Percentiles rank a stretch among this genome's conserved stretches.
Conservation (phyloP, 495 filamentous ascomycete genomes). For the Jackrogersella minutella region DNA sequence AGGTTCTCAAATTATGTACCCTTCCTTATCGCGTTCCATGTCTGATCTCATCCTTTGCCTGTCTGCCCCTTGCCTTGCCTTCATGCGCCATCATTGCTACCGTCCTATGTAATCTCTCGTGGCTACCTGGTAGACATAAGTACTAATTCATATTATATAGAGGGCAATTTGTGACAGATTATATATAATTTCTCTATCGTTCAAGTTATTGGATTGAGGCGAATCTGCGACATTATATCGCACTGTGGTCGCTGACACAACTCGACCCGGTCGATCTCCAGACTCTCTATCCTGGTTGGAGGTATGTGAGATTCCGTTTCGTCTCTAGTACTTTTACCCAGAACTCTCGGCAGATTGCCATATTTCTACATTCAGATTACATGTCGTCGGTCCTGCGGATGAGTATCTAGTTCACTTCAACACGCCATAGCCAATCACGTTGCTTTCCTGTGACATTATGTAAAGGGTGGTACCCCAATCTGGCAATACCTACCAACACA, state of each 20-base stretch:
- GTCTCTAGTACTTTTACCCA: slow-evolving; percentile 37
- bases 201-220: slow-evolving; percentile 17
- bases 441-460: slow-evolving; percentile 35
- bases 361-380: slow-evolving; percentile 44
- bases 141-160: slow-evolving; percentile 33
- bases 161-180: slow-evolving; percentile 13
- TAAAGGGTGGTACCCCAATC: slow-evolving; percentile 27
- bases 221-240: slow-evolving; percentile 22
- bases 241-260: slow-evolving; percentile 12
- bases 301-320: slow-evolving; percentile 40
- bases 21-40: slow-evolving; percentile 1
- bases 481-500: slow-evolving; percentile 29
- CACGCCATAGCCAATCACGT: slow-evolving; percentile 49
- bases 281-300: slow-evolving; percentile 21
- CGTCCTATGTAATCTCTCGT: slow-evolving; percentile 11
- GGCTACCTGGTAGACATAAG: slow-evolving; percentile 19
- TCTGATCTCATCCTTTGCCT: slow-evolving; percentile 33
- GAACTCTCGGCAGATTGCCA: slow-evolving; percentile 50
- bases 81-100: slow-evolving; percentile 12
- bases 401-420: slow-evolving; percentile 44
- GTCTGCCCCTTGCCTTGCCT: slow-evolving; percentile 10
- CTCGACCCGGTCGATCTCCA: slow-evolving; percentile 16
- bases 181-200: background rate
- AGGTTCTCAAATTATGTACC: slow-evolving; percentile 26
- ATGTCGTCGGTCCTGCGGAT: slow-evolving; percentile 56